Conservation (phyloP, 2,329 filamentous ascomycete species). For the Nigrospora oryzae region DNA sequence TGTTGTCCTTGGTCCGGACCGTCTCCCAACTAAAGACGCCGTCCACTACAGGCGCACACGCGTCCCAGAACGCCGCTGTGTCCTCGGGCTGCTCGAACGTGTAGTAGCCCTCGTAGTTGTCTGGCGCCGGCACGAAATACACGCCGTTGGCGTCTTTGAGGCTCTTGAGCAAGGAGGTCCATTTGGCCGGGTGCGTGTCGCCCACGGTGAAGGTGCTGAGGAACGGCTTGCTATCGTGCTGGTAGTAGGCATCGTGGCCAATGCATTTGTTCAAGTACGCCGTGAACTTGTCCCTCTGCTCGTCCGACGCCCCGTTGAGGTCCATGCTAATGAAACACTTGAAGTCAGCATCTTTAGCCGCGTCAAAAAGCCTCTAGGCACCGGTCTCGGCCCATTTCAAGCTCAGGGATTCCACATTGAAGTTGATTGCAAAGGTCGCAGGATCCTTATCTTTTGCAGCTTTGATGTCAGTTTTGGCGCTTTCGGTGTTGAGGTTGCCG, state of each 20-base stretch:
- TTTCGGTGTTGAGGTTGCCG: neutral
- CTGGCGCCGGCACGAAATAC: conserved; percentile 25
- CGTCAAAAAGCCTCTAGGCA: conserved; percentile 20
- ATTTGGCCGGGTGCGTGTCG: conserved; percentile 12
- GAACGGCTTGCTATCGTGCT: conserved; percentile 15
- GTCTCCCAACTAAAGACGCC: conserved; percentile 29
- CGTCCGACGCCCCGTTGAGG: conserved; percentile 11
- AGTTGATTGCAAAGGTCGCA: conserved; percentile 18
- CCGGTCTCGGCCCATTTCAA: conserved; percentile 15
- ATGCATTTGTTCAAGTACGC: conserved; percentile 15
- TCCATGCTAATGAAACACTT: conserved; percentile 28
- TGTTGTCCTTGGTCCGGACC: conserved; percentile 20
- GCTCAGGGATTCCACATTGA: conserved; percentile 21
- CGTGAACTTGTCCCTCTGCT: conserved; percentile 14
- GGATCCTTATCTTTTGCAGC: conserved; percentile 20
- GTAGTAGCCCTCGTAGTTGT: conserved; percentile 21
- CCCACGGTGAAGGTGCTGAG: conserved; percentile 21
- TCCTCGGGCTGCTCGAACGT: conserved; percentile 8
- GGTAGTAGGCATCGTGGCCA: conserved; percentile 18
- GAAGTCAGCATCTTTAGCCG: conserved; percentile 18
- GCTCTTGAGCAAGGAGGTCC: conserved; percentile 16
- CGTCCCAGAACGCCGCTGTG: conserved; percentile 20
- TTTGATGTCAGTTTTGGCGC: conserved; percentile 17
- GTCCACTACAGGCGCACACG: conserved; percentile 13
- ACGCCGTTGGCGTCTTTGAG: conserved; percentile 11